phyloP scores from a whole-genome alignment of 208 protist genomes.

The Leishmania braziliensis region DNA sequence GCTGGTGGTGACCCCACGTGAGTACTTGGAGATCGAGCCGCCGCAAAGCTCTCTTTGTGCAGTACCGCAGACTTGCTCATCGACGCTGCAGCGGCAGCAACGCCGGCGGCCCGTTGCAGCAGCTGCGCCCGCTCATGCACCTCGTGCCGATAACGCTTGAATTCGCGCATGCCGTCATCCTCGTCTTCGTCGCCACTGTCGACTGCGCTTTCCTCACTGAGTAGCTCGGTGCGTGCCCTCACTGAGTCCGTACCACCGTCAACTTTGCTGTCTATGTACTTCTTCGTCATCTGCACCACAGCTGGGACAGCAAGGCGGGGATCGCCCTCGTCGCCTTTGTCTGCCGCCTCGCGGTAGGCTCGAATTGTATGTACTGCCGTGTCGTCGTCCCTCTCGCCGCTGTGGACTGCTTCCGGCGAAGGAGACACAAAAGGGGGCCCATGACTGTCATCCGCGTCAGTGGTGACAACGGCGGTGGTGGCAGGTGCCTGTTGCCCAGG shows the following conservation, averaged over 20 bases:
- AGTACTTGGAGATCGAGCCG: not conserved
- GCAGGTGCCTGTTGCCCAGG: not conserved
- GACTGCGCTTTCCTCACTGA: constrained; percentile 6
- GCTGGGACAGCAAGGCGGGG: not conserved
- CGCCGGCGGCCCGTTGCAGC: not conserved
- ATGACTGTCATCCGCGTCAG: too few species aligned
- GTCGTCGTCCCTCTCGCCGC: not conserved
- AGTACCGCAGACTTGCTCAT: not conserved
- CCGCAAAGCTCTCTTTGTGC: not conserved
- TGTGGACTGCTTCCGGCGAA: not conserved
- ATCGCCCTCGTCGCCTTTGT: not conserved
- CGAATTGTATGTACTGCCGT: not conserved
- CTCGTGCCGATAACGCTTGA: constrained; percentile 48
- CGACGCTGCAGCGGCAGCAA: not conserved
- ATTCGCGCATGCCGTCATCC: constrained; percentile 61
- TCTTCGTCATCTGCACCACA: not conserved
- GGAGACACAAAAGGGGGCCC: not conserved
- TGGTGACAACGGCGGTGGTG: not conserved
- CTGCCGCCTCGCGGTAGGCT: not conserved
- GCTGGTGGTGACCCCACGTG: not conserved
- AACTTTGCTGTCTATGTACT: not conserved
- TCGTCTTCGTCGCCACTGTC: constrained; percentile 37
- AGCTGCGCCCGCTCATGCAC: constrained; percentile 23
- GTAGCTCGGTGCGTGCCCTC: not conserved
- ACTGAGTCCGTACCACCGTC: not conserved